Evolutionary conservation across 805 yeast species (phyloP), one percentile per base, ranked within the genome.

Genomic region (Candida awuae): DNA sequence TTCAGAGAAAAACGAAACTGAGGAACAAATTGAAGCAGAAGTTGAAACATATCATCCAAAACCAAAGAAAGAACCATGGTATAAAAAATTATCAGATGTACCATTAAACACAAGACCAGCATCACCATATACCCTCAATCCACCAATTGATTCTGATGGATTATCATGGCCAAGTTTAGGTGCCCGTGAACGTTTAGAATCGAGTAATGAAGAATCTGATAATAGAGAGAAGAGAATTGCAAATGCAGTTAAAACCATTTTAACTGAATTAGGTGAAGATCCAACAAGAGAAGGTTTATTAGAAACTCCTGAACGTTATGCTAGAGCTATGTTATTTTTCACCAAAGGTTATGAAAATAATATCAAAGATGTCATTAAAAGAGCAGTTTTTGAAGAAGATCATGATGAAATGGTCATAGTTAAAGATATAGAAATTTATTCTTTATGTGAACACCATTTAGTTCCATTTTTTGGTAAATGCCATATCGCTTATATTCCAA

Each of bases 371-470:
- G 95, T 87, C 20, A 83, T 92, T 54, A 90, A 92, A 53, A 72
- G 88, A 44, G 98, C 98, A 0, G 94, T 92, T 6, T 92, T 92
- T 52, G 97, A 92, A 59, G 97, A 92, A 59, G 95, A 92, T 58
- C 98, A 92, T 58, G 97, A 92, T 59, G 99, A 92, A 58, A 92
- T 92, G 97, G 97, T 92, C 34, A 88, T 92, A 47, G 98, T 92
- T 19, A 74, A 90, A 55, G 97, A 92, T 61, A 92, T 92, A 42
- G 95, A 86, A 51, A 75, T 92, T 38, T 84, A 80, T 59, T 85
- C 96, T 3, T 68, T 92, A 38, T 92, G 99, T 63, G 99, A 92
- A 63, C 99, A 92, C 60, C 99, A 92, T 63, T 66, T 92, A 53
- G 99, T 94, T 20, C 99, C 99, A 17, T 92, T 92, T 59, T 84